phyloP scores from a whole-genome alignment of 257 asterid species.

The Asclepias syriaca region DNA sequence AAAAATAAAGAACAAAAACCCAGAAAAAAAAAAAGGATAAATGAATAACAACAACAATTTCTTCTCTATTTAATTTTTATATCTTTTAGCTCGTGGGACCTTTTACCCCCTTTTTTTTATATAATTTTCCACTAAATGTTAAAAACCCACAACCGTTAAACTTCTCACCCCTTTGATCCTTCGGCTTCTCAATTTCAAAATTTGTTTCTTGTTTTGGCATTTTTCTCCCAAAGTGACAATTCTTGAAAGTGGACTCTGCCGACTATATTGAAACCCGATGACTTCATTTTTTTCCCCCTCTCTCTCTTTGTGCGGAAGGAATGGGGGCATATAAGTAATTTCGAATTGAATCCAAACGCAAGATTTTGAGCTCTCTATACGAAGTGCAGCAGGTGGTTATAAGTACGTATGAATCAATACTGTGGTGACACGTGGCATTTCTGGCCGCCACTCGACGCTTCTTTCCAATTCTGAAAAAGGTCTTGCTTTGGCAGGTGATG shows the following conservation, averaged over 20 bases:
- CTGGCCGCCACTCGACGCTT: not conserved
- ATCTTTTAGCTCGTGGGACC: conserved; percentile 31
- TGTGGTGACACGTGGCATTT: conserved; percentile 26
- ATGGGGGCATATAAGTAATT: not conserved
- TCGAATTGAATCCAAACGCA: conserved; percentile 11
- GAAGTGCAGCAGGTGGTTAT: conserved; percentile 21
- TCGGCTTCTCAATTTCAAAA: not conserved
- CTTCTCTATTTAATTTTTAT: conserved; percentile 19
- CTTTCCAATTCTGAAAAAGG: not conserved
- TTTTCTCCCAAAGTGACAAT: conserved; percentile 6
- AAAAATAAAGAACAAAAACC: not conserved
- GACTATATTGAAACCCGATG: not conserved
- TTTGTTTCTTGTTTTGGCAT: conserved; percentile 21
- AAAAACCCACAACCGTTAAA: conserved; percentile 34
- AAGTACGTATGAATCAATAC: conserved; percentile 16
- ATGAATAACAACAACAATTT: conserved; percentile 29
- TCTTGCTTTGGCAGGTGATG: conserved; percentile 1
- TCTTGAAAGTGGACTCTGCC: not conserved
- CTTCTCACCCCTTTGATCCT: conserved; percentile 25
- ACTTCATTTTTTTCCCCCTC: not conserved
- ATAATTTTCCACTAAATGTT: conserved; percentile 33
- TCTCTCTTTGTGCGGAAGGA: too few relatives aligned
- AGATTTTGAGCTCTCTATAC: conserved; percentile 14
- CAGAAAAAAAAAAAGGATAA: not conserved
- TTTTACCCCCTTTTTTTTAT: conserved; percentile 19